Evolutionary conservation across 2,329 filamentous ascomycete genomes (phyloP).

Genomic region (Botrytis sinoallii): DNA sequence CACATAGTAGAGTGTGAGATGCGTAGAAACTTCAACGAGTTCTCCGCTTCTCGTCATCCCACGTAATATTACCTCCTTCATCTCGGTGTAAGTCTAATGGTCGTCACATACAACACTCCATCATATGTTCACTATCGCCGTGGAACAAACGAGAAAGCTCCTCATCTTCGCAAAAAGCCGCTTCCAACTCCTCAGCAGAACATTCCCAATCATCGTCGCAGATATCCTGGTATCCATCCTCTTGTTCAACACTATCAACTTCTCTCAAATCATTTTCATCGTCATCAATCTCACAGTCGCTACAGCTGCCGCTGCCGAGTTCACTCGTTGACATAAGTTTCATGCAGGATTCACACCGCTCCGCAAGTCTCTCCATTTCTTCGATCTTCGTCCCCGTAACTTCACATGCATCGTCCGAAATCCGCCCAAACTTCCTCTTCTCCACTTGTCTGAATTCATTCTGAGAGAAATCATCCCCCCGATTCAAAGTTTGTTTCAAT

Average conservation of each 20-base stretch:
- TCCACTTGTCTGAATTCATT: background rate
- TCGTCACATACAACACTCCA: background rate
- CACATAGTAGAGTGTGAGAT: background rate
- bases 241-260: background rate
- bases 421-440: background rate
- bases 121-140: background rate
- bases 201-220: background rate
- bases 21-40: background rate
- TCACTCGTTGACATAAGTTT: background rate
- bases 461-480: background rate
- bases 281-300: no score
- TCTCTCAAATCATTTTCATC: background rate
- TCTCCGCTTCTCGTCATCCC: background rate
- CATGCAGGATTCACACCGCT: background rate
- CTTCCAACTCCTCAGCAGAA: background rate
- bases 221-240: background rate
- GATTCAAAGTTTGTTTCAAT: background rate
- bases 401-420: background rate
- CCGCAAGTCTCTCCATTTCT: background rate
- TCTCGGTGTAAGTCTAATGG: background rate
- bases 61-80: background rate
- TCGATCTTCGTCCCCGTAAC: background rate
- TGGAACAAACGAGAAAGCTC: background rate
- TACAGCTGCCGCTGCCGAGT: accelerated
- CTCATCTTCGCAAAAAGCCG: background rate